Evolutionary conservation across 192 early-diverging fungal species (phyloP).

Genomic region (Coemansia sp.): DNA sequence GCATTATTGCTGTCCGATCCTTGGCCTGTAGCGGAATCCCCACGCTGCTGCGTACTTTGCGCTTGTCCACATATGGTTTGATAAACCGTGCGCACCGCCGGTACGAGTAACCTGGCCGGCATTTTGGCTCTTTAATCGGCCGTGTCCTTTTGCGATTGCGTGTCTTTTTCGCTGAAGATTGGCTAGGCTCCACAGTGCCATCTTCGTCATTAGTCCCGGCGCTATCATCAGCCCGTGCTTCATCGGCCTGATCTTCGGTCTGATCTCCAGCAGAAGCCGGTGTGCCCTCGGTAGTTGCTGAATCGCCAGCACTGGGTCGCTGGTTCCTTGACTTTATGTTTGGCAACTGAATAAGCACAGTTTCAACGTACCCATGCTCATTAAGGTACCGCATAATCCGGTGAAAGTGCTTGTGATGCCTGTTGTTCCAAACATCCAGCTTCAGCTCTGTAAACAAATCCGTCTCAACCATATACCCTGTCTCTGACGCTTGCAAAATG

Average conservation of each 20-base stretch:
- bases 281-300: background rate
- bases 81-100: constrained; percentile 47
- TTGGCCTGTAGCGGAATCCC: constrained; percentile 30
- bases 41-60: constrained; percentile 11
- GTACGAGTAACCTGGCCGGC: constrained; percentile 19
- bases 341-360: constrained; percentile 26
- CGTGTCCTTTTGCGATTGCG: background rate
- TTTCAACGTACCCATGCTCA: constrained; percentile 18
- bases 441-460: constrained; percentile 34
- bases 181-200: background rate
- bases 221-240: background rate
- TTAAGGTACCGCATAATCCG: constrained; percentile 20
- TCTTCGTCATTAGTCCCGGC: background rate
- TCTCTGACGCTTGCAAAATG: constrained; percentile 14
- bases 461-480: constrained; percentile 33
- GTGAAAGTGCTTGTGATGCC: constrained; percentile 35
- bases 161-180: constrained; percentile 1
- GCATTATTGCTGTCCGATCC: background rate
- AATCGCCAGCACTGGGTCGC: background rate
- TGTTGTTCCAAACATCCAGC: constrained; percentile 24
- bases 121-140: background rate
- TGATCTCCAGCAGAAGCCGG: no score
- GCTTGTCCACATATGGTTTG: constrained; percentile 29
- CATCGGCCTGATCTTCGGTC: background rate
- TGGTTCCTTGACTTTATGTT: constrained; percentile 3